Evolutionary conservation across 1,284 basidiomycete species (phyloP).

Genomic region (Porogramme epimiltina): DNA sequence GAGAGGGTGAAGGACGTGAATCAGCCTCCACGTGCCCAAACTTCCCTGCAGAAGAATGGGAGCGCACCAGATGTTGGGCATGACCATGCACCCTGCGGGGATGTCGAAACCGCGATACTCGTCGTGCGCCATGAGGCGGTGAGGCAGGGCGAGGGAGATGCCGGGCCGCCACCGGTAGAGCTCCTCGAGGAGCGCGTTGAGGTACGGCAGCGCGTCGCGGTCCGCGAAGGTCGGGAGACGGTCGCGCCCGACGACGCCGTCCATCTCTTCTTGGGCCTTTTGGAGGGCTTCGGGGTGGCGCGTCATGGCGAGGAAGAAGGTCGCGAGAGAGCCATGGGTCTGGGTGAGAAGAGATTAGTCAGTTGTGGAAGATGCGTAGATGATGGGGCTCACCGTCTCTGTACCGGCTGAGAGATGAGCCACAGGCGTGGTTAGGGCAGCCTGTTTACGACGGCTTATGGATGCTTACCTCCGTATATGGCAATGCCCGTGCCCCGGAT

Average conservation of each 20-base stretch:
- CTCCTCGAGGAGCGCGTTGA: slow-evolving; percentile 49
- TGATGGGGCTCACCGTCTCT: slow-evolving; percentile 21
- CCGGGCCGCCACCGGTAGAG: slow-evolving; percentile 36
- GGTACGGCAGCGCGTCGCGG: slow-evolving; percentile 29
- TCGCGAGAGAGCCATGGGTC: slow-evolving; percentile 5
- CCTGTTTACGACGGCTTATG: not conserved
- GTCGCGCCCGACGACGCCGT: slow-evolving; percentile 14
- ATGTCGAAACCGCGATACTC: slow-evolving; percentile 46
- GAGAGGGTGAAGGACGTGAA: not conserved
- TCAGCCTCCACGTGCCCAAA: not conserved
- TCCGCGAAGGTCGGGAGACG: slow-evolving; percentile 22
- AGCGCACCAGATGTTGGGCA: slow-evolving; percentile 47
- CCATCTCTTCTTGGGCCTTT: slow-evolving; percentile 21
- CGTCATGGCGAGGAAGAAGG: slow-evolving; percentile 19
- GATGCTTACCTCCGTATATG: slow-evolving; percentile 23
- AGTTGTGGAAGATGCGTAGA: not conserved
- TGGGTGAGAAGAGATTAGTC: not conserved
- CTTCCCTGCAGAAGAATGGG: no score
- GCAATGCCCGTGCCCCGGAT: slow-evolving; percentile 20
- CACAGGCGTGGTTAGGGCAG: not conserved
- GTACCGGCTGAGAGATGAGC: slow-evolving; percentile 20
- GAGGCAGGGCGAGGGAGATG: slow-evolving; percentile 6
- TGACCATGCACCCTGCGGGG: slow-evolving; percentile 45
- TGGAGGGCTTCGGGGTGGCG: slow-evolving; percentile 14
- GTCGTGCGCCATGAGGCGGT: slow-evolving; percentile 42